Evolutionary conservation across 257 asterid genomes (phyloP), one percentile per base, ranked within the genome.

Genomic region (Petunia axillaris): DNA sequence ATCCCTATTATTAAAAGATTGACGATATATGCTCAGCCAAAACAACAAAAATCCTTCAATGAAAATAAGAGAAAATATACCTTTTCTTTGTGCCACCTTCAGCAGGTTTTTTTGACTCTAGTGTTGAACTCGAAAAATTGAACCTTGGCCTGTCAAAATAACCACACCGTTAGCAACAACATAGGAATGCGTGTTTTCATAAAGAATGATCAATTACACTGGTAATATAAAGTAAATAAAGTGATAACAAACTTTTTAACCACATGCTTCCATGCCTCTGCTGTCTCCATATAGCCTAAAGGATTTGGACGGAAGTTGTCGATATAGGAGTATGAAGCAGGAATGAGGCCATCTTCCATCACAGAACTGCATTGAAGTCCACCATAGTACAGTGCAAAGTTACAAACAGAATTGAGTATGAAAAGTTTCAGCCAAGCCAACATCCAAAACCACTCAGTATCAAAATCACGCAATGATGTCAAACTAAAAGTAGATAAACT

Each of bases 81-180:
- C 99, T 90, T 82, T 93, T 95, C 86, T 89, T 96, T 59, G 90
- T 80, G 77, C 97, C 92, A 82, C 96, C 96, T 84, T 88, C 95
- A 63, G 89, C 58, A 8, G 85, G 59, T 87, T 86, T 91, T 85
- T 89, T 93, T 44, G 85, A 85, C 76, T 84, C 93, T 83, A 84
- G 81, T 80, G 57, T 83, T 77, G 93, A 87, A 63, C 85, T 79
- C 78, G 91, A 75, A 67, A 76, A 57, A 46, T 86, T 80, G 85
- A 86, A 85, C 83, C 94, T 92, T n/a, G 94, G 91, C 92, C 99
- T 96, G 93, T 65, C 85, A 90, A 66, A 76, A 81, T 63, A 88
- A 65, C 74, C 36, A 67, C 57, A 85, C 52, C 62, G 75, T 64
- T 75, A 88, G 87, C 73, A 81, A 77, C 9, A 77, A 58, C 53